Evolutionary conservation across 306 rosid species (phyloP).

Genomic region (Pterocarpus macrocarpus): DNA sequence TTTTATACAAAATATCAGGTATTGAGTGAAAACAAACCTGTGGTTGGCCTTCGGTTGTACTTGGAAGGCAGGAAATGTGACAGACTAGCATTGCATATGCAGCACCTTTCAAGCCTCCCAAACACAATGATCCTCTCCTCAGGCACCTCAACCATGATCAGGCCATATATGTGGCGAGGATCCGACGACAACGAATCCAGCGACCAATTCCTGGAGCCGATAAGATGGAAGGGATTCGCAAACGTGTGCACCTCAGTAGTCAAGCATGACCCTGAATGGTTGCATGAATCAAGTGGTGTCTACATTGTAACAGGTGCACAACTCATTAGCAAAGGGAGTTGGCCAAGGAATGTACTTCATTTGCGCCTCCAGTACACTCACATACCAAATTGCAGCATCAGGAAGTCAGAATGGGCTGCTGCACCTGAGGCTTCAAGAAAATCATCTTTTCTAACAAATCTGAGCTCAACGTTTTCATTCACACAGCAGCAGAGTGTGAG

Average conservation of each 20-base stretch:
- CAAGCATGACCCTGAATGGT: conserved; percentile 77
- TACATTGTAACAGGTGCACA: conserved; percentile 82
- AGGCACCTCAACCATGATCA: conserved; percentile 42
- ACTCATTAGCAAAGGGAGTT: conserved; percentile 75
- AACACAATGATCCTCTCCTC: conserved; percentile 61
- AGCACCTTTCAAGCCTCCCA: conserved; percentile 82
- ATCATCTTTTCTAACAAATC: conserved; percentile 68
- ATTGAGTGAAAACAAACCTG: conserved; percentile 67
- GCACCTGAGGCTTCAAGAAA: conserved; percentile 70
- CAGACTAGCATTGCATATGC: conserved; percentile 69
- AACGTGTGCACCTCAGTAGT: conserved; percentile 75
- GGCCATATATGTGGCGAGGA: conserved; percentile 66
- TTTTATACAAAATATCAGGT: conserved; percentile 56
- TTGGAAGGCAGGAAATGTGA: conserved; percentile 81
- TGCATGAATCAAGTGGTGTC: conserved; percentile 67
- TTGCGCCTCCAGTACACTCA: conserved; percentile 69
- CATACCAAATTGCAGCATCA: conserved; percentile 68
- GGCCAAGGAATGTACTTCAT: conserved; percentile 84
- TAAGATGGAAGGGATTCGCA: conserved; percentile 81
- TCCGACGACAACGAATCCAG: conserved; percentile 64
- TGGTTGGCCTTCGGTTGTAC: conserved; percentile 81
- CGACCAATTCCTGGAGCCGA: conserved; percentile 66
- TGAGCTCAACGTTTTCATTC: conserved; percentile 84
- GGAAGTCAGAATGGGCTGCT: conserved; percentile 72
- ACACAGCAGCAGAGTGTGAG: conserved; percentile 64